Evolutionary conservation across 345 rosid species (phyloP).

Genomic region (Hirschfeldia incana): DNA sequence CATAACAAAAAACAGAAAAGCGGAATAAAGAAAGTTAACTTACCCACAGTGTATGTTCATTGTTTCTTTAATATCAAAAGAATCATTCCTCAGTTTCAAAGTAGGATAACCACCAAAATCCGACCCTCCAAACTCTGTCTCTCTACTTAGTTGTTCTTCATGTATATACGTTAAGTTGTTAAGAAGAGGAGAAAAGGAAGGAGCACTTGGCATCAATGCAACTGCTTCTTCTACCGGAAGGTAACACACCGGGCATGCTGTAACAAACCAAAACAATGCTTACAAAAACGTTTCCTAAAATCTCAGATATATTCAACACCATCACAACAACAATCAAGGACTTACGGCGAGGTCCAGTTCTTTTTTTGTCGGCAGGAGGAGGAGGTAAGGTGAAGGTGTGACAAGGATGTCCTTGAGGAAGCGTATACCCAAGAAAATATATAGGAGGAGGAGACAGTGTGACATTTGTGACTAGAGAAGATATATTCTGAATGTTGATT

Average conservation of each 20-base stretch:
- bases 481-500: conserved; percentile 31
- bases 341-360: conserved; percentile 93
- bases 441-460: conserved; percentile 52
- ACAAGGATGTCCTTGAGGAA: conserved; percentile 98
- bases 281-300: too few relatives aligned
- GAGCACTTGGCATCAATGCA: conserved; percentile 77
- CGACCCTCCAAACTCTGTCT: conserved; percentile 91
- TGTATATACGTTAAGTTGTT: conserved; percentile 69
- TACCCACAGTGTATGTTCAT: conserved; percentile 96
- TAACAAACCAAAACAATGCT: conserved; percentile 23
- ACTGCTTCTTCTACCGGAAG: conserved; percentile 94
- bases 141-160: conserved; percentile 61
- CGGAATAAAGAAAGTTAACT: conserved; percentile 18
- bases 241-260: conserved; percentile 99
- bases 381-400: conserved; percentile 84
- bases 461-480: conserved; percentile 25
- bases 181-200: conserved; percentile 81
- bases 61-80: conserved; percentile 76
- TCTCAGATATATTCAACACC: too few relatives aligned
- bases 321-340: too few relatives aligned
- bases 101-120: conserved; percentile 98
- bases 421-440: conserved; percentile 82
- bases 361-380: conserved; percentile 90
- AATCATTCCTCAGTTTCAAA: conserved; percentile 72
- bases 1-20: neutral